A percentile compares a stretch with the other conserved stretches of the same genome.
Evolutionary conservation across 257 asterid genomes (phyloP).

Genomic region (Euphrasia confusa): DNA sequence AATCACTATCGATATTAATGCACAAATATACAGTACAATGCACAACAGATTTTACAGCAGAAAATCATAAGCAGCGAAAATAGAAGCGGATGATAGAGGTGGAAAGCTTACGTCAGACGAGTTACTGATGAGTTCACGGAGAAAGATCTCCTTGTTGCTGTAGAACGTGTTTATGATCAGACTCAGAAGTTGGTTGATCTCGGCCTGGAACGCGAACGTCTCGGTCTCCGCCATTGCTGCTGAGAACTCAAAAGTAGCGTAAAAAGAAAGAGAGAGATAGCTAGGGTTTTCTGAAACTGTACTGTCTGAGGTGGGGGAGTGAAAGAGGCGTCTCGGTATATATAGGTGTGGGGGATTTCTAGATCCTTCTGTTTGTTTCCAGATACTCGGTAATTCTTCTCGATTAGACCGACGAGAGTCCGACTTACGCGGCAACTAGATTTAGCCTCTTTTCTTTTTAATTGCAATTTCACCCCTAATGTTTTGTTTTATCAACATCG

Average conservation of each 20-base stretch:
- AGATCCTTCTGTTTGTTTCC: conserved; percentile 32
- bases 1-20: too few relatives aligned
- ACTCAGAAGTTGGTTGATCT: conserved; percentile 61
- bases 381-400: background rate
- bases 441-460: too few relatives aligned
- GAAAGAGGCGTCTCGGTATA: background rate
- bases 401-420: too few relatives aligned
- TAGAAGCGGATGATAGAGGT: background rate
- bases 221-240: conserved; percentile 46
- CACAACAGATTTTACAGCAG: too few relatives aligned
- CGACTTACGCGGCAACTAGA: too few relatives aligned
- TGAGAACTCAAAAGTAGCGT: background rate
- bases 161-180: conserved; percentile 61
- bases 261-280: background rate
- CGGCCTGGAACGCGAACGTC: conserved; percentile 67
- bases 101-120: conserved; percentile 53
- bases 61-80: too few relatives aligned
- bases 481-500: too few relatives aligned
- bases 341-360: conserved; percentile 36
- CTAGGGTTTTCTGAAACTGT: conserved; percentile 15
- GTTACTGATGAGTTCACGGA: conserved; percentile 55
- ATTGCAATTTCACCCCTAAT: too few relatives aligned
- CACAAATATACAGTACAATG: too few relatives aligned
- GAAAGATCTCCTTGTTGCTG: conserved; percentile 71
- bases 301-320: too few relatives aligned